A percentile compares a stretch with the other conserved stretches of the same genome.
phyloP scores from a whole-genome alignment of 2,329 filamentous ascomycete species.

The Cercospora sesami region DNA sequence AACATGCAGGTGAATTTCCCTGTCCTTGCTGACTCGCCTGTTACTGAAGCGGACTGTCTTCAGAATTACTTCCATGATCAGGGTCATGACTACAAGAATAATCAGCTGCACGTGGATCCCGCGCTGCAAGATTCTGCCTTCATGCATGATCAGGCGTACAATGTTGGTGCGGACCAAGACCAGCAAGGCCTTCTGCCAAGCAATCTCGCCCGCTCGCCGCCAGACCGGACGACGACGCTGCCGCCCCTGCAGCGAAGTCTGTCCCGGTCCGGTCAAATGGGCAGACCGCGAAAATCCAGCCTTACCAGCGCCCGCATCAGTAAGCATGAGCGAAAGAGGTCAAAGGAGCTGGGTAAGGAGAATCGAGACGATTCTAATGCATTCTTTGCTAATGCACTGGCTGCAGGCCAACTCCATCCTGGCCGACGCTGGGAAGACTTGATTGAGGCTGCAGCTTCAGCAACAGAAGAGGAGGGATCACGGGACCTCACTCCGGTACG shows the following conservation, averaged over 20 bases:
- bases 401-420: constrained; percentile 63
- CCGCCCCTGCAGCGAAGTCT: constrained; percentile 76
- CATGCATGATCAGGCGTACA: constrained; percentile 34
- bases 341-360: constrained; percentile 72
- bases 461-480: constrained; percentile 84
- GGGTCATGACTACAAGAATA: constrained; percentile 35
- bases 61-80: constrained; percentile 43
- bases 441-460: constrained; percentile 90
- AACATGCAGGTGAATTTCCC: constrained; percentile 40
- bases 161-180: constrained; percentile 57
- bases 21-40: constrained; percentile 36
- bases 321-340: constrained; percentile 79
- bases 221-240: constrained; percentile 82
- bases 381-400: constrained; percentile 80
- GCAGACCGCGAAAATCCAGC: constrained; percentile 79
- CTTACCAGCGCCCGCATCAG: constrained; percentile 74
- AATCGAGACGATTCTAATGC: constrained; percentile 74
- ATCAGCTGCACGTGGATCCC: constrained; percentile 38
- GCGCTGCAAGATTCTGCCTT: constrained; percentile 63
- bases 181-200: constrained; percentile 75
- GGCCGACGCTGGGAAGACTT: constrained; percentile 95
- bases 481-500: constrained; percentile 82
- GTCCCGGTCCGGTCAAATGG: constrained; percentile 54
- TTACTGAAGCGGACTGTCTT: constrained; percentile 42
- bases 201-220: constrained; percentile 76